Percentiles rank a stretch among this genome's conserved stretches.
Conservation (phyloP, 176 grass and related monocot genomes). For the Carex pumila region DNA sequence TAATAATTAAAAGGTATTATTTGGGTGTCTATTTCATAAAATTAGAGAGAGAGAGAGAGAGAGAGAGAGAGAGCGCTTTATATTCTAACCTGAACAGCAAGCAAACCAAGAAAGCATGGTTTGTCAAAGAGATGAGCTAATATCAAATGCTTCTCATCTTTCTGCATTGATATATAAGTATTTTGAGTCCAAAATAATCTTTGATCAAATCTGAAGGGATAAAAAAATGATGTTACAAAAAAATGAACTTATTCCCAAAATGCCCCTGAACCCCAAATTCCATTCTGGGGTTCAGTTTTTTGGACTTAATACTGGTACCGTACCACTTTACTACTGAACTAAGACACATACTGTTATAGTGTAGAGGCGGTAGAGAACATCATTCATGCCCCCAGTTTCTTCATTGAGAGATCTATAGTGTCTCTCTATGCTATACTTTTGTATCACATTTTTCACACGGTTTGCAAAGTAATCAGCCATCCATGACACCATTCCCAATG, state of each 20-base stretch:
- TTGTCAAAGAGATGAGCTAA: conserved; percentile 93
- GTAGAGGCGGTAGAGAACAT: conserved; percentile 92
- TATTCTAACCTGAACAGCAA: conserved; percentile 63
- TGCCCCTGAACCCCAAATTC: not conserved
- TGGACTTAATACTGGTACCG: not conserved
- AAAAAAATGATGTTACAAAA: not conserved
- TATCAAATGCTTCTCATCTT: conserved; percentile 67
- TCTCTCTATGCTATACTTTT: conserved; percentile 67
- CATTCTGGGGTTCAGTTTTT: not conserved
- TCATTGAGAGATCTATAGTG: conserved; percentile 90
- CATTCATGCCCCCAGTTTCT: conserved; percentile 98
- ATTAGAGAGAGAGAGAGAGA: not conserved
- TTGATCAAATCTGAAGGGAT: not conserved
- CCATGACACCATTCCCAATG: conserved; percentile 53
- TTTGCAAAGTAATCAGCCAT: conserved; percentile 86
- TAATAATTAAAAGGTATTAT: not conserved
- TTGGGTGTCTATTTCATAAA: not conserved
- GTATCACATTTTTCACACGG: conserved; percentile 57
- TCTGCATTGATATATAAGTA: conserved; percentile 25
- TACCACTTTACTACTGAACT: not conserved
- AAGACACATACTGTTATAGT: conserved; percentile 50
- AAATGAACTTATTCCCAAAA: not conserved
- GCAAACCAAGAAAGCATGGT: conserved; percentile 88
- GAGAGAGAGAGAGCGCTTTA: not conserved
- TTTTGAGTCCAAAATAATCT: not conserved